These are phyloP conservation scores for Chloris gayana DNA, from an alignment of 176 grass and related monocot species.

Conservation along the genomic window DNA sequence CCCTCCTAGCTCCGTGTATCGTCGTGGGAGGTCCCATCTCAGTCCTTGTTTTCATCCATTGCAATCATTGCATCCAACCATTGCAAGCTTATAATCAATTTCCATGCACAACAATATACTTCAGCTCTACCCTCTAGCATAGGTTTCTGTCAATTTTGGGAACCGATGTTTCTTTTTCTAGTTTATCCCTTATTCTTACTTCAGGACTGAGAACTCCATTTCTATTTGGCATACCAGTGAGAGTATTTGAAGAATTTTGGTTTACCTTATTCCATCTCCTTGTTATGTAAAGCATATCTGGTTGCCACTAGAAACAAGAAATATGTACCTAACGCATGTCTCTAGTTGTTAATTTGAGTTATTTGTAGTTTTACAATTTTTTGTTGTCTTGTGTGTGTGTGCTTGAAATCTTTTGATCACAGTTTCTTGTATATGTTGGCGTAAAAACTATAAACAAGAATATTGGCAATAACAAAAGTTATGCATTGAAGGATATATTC, in stretches of 20 bases:
- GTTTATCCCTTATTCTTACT: conserved; percentile 5
- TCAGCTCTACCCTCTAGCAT: conserved; percentile 12
- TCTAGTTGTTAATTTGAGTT: neutral
- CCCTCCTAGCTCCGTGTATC: neutral
- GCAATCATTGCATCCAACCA: neutral
- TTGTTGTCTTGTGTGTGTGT: neutral
- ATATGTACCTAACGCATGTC: neutral
- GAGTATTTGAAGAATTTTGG: neutral
- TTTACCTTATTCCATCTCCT: neutral
- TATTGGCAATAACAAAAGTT: neutral
- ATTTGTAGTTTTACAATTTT: neutral
- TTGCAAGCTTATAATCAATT: conserved; percentile 15
- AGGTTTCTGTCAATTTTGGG: neutral
- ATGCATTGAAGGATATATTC: neutral
- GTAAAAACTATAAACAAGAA: neutral
- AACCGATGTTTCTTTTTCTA: conserved; percentile 9
- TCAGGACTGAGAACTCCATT: neutral
- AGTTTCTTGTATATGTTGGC: conserved; percentile 7
- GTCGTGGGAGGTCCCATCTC: neutral
- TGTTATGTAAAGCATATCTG: conserved; percentile 17
- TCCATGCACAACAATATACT: neutral
- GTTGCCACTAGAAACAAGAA: neutral
- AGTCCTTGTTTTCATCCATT: no score
- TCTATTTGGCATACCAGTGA: conserved; percentile 18
- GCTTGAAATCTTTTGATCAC: neutral